Percentiles rank a stretch among this genome's conserved stretches.
Evolutionary conservation across 805 yeast species (phyloP).

Genomic region (Saccharomycopsis lassenensis): DNA sequence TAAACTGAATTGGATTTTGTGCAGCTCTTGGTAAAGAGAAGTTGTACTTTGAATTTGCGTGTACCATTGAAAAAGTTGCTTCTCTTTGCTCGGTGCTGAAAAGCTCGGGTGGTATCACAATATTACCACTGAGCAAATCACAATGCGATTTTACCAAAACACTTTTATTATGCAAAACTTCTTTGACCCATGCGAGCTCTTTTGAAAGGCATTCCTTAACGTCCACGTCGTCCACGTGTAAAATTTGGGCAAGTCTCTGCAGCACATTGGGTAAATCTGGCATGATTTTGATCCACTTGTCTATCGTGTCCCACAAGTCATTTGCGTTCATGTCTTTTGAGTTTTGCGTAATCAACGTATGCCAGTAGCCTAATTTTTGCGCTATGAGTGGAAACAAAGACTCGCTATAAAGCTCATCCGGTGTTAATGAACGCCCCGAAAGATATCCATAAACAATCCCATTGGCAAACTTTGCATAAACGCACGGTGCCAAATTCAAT

Average conservation of each 20-base stretch:
- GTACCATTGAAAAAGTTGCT: too few relatives aligned
- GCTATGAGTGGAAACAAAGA: conserved; percentile 48
- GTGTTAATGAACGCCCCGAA: conserved; percentile 49
- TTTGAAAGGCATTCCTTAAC: conserved; percentile 28
- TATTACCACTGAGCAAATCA: conserved; percentile 65
- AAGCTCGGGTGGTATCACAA: conserved; percentile 43
- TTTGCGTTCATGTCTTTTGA: conserved; percentile 2
- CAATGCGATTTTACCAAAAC: conserved; percentile 58
- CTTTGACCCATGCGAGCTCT: conserved; percentile 48
- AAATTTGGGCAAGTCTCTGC: background rate
- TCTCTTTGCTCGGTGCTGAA: too few relatives aligned
- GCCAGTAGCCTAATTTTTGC: conserved; percentile 63
- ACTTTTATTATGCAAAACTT: conserved; percentile 32
- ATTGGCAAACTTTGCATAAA: conserved; percentile 57
- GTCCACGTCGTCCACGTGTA: background rate
- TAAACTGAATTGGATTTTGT: conserved; percentile 40
- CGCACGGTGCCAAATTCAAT: conserved; percentile 53
- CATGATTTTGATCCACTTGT: conserved; percentile 51
- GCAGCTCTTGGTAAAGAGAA: conserved; percentile 20
- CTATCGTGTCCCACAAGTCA: conserved; percentile 42
- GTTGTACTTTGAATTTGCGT: conserved; percentile 1
- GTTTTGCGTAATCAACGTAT: conserved; percentile 23
- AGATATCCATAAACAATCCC: conserved; percentile 65
- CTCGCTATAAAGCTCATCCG: conserved; percentile 40
- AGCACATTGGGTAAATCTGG: conserved; percentile 33